Evolutionary conservation across 2,329 filamentous ascomycete species (phyloP).

Genomic region (Westerdykella ornata): DNA sequence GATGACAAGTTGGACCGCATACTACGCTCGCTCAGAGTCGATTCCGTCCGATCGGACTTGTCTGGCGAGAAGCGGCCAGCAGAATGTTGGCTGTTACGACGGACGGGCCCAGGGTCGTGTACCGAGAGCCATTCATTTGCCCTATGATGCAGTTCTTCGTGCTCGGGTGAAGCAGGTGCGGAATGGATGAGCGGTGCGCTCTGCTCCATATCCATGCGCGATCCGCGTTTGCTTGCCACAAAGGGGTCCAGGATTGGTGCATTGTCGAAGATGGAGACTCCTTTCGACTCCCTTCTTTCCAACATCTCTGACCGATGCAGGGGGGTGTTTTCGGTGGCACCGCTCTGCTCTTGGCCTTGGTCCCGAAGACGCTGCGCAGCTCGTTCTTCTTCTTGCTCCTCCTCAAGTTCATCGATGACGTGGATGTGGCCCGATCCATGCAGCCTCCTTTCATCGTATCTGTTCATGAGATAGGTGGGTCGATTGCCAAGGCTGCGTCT

Average conservation of each 20-base stretch:
- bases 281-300: conserved; percentile 13
- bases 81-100: conserved; percentile 15
- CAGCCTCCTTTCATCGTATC: conserved; percentile 46
- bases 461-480: conserved; percentile 33
- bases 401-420: conserved; percentile 57
- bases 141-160: conserved; percentile 9
- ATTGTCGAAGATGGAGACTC: conserved; percentile 22
- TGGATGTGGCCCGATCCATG: conserved; percentile 52
- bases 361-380: too few relatives aligned
- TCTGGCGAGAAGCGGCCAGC: conserved; percentile 42
- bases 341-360: conserved; percentile 13
- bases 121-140: conserved; percentile 13
- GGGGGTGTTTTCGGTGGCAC: conserved; percentile 11
- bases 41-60: conserved; percentile 51
- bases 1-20: conserved; percentile 41
- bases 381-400: conserved; percentile 42
- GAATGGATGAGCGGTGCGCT: conserved; percentile 17
- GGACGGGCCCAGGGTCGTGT: conserved; percentile 7
- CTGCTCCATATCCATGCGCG: neutral
- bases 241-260: conserved; percentile 39
- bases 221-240: conserved; percentile 17
- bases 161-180: conserved; percentile 16
- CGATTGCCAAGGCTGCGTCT: conserved; percentile 36
- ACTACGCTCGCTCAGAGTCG: conserved; percentile 51
- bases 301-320: conserved; percentile 20